Base-by-base conservation (phyloP, 2,329 filamentous ascomycete species). In the Pestalotiopsis sp. region DNA sequence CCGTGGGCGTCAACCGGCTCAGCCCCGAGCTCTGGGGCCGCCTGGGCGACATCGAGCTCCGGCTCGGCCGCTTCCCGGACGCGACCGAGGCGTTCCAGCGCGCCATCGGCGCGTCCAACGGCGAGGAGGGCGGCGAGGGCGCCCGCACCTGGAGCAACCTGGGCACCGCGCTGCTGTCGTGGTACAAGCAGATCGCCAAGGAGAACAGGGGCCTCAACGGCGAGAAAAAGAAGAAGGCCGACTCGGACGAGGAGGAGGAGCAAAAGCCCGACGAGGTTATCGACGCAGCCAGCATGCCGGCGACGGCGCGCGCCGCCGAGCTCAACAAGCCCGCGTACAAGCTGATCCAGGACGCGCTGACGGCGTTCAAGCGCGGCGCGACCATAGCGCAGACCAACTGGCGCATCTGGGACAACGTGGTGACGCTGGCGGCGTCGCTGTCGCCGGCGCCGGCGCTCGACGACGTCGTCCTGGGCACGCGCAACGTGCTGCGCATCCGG, bases 351-450 rank as follows among this genome's bases (percentile, higher is more conserved):
- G 93, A 97, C 77, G 91, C 96, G 0, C 87, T 99, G 0, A 85
- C 88, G 5, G 95, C 96, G 0, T 93, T 97, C 80, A 96, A 97
- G 78, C 92, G 93, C 71, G 96, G 95, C 11, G 94, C 95, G 0
- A 87, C 89, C 4, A 88, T 97, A 27, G 94, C 97, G 65, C 88
- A 93, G 79, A 91, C 94, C 74, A 95, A 95, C 81, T 93, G 92
- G 87, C 91, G 93, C 73, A 98, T 99, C 79, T 98, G 95, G 95
- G 93, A 97, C 78, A 99, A 99, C 75, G 92, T 98, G 17, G 88
- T 99, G 68, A 96, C 94, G 0, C 91, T 98, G 25, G 92, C 93
- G 0, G 89, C 93, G 0, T 92, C 93, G 1, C 87, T 96, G 36
- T 86, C 86, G 0, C 95, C 95, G 0, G 67, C 56, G 2, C 91